A percentile compares a stretch with the other conserved stretches of the same genome.
Evolutionary conservation across 768 basidiomycete genomes (phyloP).

Genomic region (Cubamyces lactineus): DNA sequence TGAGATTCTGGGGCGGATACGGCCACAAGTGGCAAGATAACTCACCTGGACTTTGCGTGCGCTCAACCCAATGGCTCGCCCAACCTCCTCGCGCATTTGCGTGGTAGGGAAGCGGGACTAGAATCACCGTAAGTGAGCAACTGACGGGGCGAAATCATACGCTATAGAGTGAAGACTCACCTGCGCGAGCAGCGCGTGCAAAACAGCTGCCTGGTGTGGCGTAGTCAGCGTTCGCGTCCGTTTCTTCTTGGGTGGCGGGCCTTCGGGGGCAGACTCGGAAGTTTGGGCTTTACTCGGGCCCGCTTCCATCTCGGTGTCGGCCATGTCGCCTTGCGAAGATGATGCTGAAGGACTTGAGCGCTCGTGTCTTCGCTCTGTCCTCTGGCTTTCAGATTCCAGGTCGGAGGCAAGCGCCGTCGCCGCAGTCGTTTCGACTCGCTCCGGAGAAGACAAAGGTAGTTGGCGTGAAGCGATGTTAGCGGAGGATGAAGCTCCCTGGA

Average conservation of each 20-base stretch:
- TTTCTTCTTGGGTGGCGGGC: slow-evolving; percentile 67
- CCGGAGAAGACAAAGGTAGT: slow-evolving; percentile 10
- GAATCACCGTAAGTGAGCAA: not conserved
- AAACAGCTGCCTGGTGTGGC: slow-evolving; percentile 85
- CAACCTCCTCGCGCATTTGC: slow-evolving; percentile 85
- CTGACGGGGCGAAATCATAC: not conserved
- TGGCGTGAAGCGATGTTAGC: slow-evolving; percentile 12
- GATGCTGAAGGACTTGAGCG: slow-evolving; percentile 34
- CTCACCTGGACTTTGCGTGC: slow-evolving; percentile 89
- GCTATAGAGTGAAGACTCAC: slow-evolving; percentile 43
- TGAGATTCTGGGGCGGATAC: slow-evolving; percentile 6
- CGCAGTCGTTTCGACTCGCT: slow-evolving; percentile 10
- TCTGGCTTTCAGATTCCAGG: slow-evolving; percentile 16
- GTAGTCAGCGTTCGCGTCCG: slow-evolving; percentile 84
- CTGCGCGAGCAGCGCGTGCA: slow-evolving; percentile 85
- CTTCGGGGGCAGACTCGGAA: slow-evolving; percentile 38
- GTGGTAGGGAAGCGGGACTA: slow-evolving; percentile 91
- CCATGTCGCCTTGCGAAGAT: slow-evolving; percentile 45
- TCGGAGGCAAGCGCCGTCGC: slow-evolving; percentile 18
- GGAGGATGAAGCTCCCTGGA: slow-evolving; percentile 22
- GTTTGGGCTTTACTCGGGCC: slow-evolving; percentile 44
- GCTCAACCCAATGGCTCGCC: slow-evolving; percentile 84
- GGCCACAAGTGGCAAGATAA: slow-evolving; percentile 20
- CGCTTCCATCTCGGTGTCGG: slow-evolving; percentile 60
- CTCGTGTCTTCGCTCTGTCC: slow-evolving; percentile 13